Conservation (phyloP, 2,329 filamentous ascomycete species). For the Aspergillus pseudonomiae region DNA sequence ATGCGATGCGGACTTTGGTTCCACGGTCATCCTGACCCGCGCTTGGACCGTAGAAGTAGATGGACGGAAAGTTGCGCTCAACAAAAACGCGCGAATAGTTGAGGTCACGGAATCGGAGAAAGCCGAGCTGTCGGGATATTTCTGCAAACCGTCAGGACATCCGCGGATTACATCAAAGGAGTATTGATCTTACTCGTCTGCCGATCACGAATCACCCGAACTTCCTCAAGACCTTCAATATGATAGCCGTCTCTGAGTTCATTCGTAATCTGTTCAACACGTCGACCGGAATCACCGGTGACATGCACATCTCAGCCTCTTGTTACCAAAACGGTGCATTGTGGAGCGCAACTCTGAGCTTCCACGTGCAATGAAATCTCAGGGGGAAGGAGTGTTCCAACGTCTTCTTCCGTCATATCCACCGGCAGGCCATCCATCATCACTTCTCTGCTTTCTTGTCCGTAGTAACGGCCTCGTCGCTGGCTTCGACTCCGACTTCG, state of each 20-base stretch:
- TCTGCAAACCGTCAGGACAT: slow-evolving; percentile 40
- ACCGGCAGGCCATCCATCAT: slow-evolving; percentile 54
- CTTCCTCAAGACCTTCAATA: slow-evolving; percentile 57
- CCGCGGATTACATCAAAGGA: slow-evolving; percentile 2
- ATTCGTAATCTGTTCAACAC: slow-evolving; percentile 56
- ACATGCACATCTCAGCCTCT: slow-evolving; percentile 45
- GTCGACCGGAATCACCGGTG: slow-evolving; percentile 37
- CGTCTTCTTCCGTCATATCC: slow-evolving; percentile 55
- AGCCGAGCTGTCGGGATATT: slow-evolving; percentile 59
- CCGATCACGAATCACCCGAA: slow-evolving; percentile 61
- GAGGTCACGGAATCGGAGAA: slow-evolving; percentile 56
- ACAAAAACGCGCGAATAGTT: slow-evolving; percentile 56
- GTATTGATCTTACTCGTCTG: slow-evolving; percentile 53
- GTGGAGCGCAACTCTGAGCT: slow-evolving; percentile 20
- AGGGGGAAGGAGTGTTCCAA: slow-evolving; percentile 45
- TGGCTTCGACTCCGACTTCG: slow-evolving; percentile 41
- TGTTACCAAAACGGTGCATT: slow-evolving; percentile 30
- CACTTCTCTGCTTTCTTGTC: slow-evolving; percentile 51
- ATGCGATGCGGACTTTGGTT: slow-evolving; percentile 55
- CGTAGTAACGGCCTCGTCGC: slow-evolving; percentile 42
- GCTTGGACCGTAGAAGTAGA: slow-evolving; percentile 53
- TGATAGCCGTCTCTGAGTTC: slow-evolving; percentile 57
- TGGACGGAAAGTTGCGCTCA: slow-evolving; percentile 53
- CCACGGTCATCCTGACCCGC: slow-evolving; percentile 44
- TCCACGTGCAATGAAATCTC: slow-evolving; percentile 19